phyloP scores from a whole-genome alignment of 202 grass and related monocot genomes.

The Sporobolus alterniflorus region DNA sequence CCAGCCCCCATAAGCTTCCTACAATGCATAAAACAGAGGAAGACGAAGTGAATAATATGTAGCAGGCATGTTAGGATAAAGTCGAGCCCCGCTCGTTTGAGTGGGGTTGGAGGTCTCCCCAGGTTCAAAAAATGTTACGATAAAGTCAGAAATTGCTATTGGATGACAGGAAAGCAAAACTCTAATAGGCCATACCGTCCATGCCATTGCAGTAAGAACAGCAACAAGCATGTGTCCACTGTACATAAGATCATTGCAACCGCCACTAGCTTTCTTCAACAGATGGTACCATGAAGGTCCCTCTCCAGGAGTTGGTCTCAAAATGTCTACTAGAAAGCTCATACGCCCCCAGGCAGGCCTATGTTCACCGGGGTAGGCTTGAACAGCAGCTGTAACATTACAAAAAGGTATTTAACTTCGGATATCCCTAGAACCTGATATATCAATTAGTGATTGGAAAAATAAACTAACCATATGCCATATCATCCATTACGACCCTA shows the following conservation, averaged over 20 bases:
- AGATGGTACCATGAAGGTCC: constrained; percentile 84
- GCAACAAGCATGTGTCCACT: constrained; percentile 97
- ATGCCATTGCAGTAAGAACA: constrained; percentile 97
- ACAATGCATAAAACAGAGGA: constrained; percentile 3
- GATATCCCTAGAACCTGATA: background rate
- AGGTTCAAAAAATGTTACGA: too few species aligned
- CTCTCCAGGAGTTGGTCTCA: constrained; percentile 80
- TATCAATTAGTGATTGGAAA: background rate
- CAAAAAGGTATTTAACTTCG: constrained; percentile 5
- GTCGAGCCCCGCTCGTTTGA: too few species aligned
- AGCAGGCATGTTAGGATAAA: background rate
- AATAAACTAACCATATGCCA: constrained; percentile 71
- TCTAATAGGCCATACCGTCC: constrained; percentile 69
- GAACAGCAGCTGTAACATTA: constrained; percentile 51
- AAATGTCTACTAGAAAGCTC: constrained; percentile 85
- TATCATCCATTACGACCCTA: constrained; percentile 66
- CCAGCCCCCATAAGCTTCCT: constrained; percentile 98
- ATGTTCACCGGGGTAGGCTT: constrained; percentile 69
- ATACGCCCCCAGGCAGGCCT: constrained; percentile 73
- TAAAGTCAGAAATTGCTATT: background rate
- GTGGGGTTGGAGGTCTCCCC: too few species aligned
- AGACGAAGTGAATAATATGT: background rate
- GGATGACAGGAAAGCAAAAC: background rate
- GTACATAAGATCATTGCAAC: constrained; percentile 95
- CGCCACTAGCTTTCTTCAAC: constrained; percentile 91